A percentile compares a stretch with the other conserved stretches of the same genome.
phyloP scores from a whole-genome alignment of 78 protist genomes.

The Dictyostelium capitatum region DNA sequence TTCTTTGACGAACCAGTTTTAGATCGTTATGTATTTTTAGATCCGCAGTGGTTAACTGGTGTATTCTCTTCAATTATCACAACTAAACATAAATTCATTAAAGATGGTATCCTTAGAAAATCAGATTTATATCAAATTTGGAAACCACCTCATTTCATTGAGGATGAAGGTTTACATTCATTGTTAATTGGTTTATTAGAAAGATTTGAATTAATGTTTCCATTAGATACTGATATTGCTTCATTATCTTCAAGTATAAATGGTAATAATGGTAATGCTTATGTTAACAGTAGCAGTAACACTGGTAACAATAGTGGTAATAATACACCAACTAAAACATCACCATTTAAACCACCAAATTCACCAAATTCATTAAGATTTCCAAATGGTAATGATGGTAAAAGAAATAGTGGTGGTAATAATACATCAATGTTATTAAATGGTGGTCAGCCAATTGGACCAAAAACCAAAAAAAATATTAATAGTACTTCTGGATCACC shows the following conservation, averaged over 20 bases:
- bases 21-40: constrained; percentile 67
- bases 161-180: constrained; percentile 71
- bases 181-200: constrained; percentile 62
- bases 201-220: constrained; percentile 80
- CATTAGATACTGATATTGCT: constrained; percentile 27
- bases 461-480: background rate
- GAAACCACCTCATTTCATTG: constrained; percentile 75
- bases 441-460: background rate
- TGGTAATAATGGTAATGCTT: constrained; percentile 16
- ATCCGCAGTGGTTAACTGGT: constrained; percentile 80
- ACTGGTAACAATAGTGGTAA: too few species aligned
- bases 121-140: constrained; percentile 67
- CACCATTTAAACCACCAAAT: constrained; percentile 13
- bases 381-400: background rate
- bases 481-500: constrained; percentile 13
- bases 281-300: background rate
- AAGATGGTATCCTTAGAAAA: constrained; percentile 72
- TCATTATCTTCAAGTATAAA: background rate
- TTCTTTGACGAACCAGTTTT: constrained; percentile 51
- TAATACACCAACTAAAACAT: background rate
- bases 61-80: constrained; percentile 80
- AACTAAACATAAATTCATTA: constrained; percentile 66
- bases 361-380: constrained; percentile 14
- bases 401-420: background rate
- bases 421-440: background rate